A percentile compares a stretch with the other conserved stretches of the same genome.
phyloP scores from a whole-genome alignment of 2,329 filamentous ascomycete genomes.

The Bipolaris victoriae region DNA sequence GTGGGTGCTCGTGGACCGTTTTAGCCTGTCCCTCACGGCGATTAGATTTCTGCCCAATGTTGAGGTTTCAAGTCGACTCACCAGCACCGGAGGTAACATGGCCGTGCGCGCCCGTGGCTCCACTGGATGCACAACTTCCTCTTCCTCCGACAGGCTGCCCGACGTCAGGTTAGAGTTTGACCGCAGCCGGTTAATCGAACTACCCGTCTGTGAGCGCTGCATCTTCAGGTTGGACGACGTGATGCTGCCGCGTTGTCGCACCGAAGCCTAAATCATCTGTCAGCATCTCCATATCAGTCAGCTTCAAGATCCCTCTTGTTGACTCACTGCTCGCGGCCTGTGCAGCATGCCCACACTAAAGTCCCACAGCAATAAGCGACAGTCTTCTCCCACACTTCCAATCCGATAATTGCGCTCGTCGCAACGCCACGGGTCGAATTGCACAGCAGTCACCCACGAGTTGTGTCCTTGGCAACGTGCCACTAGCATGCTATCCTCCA shows the following conservation, averaged over 20 bases:
- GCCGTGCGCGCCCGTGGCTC: conserved; percentile 84
- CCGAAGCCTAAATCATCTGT: conserved; percentile 53
- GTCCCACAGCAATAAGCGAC: conserved; percentile 90
- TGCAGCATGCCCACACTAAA: conserved; percentile 97
- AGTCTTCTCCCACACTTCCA: conserved; percentile 94
- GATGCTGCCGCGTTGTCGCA: conserved; percentile 62
- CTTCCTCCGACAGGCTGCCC: conserved; percentile 61
- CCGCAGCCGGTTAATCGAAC: conserved; percentile 66
- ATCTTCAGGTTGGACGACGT: conserved; percentile 55
- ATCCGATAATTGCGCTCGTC: conserved; percentile 96
- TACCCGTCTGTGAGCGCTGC: conserved; percentile 63
- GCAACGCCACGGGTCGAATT: conserved; percentile 96
- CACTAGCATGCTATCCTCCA: conserved; percentile 81
- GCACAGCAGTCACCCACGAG: conserved; percentile 91
- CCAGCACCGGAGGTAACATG: conserved; percentile 88
- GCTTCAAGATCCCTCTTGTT: background rate
- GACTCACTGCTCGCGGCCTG: conserved; percentile 75
- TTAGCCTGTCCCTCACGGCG: conserved; percentile 66
- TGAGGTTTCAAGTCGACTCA: conserved; percentile 52
- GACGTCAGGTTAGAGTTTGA: conserved; percentile 72
- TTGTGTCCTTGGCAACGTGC: conserved; percentile 94
- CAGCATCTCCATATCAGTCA: background rate
- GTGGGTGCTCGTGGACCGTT: conserved; percentile 80
- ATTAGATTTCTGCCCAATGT: conserved; percentile 6
- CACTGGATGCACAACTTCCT: conserved; percentile 75